A percentile compares a stretch with the other conserved stretches of the same genome.
Conservation (phyloP, 2,329 filamentous ascomycete genomes). For the Dryadomyces quercus-mongolicae region DNA sequence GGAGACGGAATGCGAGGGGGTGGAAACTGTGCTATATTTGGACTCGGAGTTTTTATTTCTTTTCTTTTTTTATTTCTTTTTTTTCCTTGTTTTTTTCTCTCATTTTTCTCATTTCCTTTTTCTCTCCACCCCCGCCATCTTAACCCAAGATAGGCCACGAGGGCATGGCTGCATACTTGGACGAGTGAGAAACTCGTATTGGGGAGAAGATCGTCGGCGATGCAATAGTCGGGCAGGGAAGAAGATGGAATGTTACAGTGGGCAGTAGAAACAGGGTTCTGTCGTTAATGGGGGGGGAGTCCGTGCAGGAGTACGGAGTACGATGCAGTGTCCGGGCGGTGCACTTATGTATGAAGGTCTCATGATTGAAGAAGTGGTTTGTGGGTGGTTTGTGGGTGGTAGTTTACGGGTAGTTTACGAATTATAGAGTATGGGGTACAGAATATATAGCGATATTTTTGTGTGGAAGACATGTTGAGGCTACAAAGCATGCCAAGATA, state of each 20-base stretch:
- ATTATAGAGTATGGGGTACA: not conserved
- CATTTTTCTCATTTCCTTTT: too few relatives aligned
- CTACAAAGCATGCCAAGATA: too few relatives aligned
- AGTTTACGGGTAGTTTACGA: too few relatives aligned
- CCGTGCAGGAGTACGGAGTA: not conserved
- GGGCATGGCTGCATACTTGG: too few relatives aligned
- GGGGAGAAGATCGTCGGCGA: not conserved
- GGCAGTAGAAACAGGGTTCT: not conserved
- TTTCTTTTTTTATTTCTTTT: too few relatives aligned
- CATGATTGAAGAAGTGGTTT: too few relatives aligned
- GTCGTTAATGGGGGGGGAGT: not conserved
- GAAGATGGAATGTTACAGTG: not conserved
- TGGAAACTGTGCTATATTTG: not conserved
- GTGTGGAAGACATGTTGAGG: not conserved
- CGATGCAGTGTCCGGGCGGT: not conserved
- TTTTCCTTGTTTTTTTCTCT: too few relatives aligned
- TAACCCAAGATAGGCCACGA: too few relatives aligned
- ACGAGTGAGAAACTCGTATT: not conserved
- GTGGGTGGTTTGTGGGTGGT: too few relatives aligned
- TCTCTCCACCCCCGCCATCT: too few relatives aligned
- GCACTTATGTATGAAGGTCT: too few relatives aligned
- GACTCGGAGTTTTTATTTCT: not conserved
- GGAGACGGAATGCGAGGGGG: not conserved
- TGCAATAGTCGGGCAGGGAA: not conserved
- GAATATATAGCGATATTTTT: not conserved